Base-by-base conservation (phyloP, 1,139 yeast genomes). In the Arxiozyma heterogenica region DNA sequence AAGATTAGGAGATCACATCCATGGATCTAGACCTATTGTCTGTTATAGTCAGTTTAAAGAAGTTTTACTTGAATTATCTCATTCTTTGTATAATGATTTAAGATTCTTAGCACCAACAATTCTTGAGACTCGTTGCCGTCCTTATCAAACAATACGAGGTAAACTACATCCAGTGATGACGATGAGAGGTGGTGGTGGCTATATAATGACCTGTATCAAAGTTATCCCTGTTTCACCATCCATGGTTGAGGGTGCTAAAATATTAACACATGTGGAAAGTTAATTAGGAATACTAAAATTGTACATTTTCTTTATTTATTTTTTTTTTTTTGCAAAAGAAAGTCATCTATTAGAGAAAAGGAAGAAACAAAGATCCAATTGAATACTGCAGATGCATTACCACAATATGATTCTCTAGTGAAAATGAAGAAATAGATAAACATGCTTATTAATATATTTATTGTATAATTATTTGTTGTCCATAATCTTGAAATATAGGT, bases 101-200 rank as follows among this genome's bases (percentile, higher is more conserved):
- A 75, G 91, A 52, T 79, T 88, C 12, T 75, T 93, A 61, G 94
- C 95, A 0, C 96, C 97, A 5, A 80, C 90, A 2, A 82, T 94
- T 34, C 76, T 80, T 57, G 97, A 91, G 68, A 81, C 95, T 0
- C 76, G 89, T 56, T 95, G 87, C 9, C 80, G 97, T 59, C 85
- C 84, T 51, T 89, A 86, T 67, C 99, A 93, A 71, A 90, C 97
- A 4, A 81, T 93, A 34, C 90, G 95, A 15, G 98, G 98, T 8
- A 82, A 95, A 67, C 75, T 93, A 68, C 98, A 94, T 69, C 99
- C 99, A 0, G 71, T 84, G 57, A 94, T 93, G 99, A 87, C 97
- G 0, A 84, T 86, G 78, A 79, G 89, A 65, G 91, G 96, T 3
- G 93, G 85, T 55, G 98, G 98, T 51, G 99, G 99, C 0, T 93